These are phyloP conservation scores for Cystobasidium ongulense DNA, from an alignment of 768 basidiomycete species.

Conservation along the genomic window DNA sequence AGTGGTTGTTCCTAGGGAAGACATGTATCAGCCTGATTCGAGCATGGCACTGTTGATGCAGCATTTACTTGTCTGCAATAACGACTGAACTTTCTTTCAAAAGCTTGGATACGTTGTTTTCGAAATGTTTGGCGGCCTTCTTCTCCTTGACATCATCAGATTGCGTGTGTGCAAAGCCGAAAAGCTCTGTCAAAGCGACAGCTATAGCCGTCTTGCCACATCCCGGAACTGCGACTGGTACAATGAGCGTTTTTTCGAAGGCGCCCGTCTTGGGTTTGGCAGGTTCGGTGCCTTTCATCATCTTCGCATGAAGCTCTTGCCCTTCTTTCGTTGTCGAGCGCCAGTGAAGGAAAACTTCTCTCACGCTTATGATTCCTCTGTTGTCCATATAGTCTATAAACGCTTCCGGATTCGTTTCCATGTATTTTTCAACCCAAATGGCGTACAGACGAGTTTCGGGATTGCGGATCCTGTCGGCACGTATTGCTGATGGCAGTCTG, in stretches of 20 bases:
- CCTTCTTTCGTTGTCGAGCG: constrained; percentile 51
- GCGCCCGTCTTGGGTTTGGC: constrained; percentile 35
- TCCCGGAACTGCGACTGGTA: constrained; percentile 84
- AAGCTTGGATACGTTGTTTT: constrained; percentile 56
- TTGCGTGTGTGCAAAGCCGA: constrained; percentile 83
- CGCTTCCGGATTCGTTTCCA: constrained; percentile 53
- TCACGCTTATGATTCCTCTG: constrained; percentile 73
- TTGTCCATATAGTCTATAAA: constrained; percentile 63
- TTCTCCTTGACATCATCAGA: constrained; percentile 79
- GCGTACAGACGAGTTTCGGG: constrained; percentile 71
- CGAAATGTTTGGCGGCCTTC: constrained; percentile 53
- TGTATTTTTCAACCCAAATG: constrained; percentile 72
- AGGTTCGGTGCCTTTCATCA: constrained; percentile 38
- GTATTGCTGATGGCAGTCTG: background rate
- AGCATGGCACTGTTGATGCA: no score
- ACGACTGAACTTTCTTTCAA: constrained; percentile 65
- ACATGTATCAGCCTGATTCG: background rate
- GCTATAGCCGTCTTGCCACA: constrained; percentile 90
- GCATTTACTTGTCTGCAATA: constrained; percentile 77
- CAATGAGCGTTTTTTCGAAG: constrained; percentile 66
- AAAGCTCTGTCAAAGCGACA: constrained; percentile 68
- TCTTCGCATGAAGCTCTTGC: constrained; percentile 43
- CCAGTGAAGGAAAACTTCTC: constrained; percentile 72
- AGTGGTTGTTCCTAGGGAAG: constrained; percentile 71
- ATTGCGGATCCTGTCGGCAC: constrained; percentile 55